Conservation (phyloP, 2,329 filamentous ascomycete genomes). For the Neofusicoccum ribis region DNA sequence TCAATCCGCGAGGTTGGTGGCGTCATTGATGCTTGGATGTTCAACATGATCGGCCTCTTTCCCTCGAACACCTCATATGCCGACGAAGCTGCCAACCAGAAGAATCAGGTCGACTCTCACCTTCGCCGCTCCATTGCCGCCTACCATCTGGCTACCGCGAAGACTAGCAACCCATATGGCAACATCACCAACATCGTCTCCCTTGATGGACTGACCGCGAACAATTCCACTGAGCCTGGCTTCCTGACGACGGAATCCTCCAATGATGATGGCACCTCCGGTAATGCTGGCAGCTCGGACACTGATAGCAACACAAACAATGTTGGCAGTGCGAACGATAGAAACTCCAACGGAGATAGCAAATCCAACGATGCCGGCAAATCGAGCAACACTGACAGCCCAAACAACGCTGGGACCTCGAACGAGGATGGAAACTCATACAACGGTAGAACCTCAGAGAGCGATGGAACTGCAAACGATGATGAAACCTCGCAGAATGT, state of each 20-base stretch:
- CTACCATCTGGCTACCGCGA: slow-evolving; percentile 11
- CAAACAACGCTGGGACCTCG: background rate
- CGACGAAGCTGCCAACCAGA: slow-evolving; percentile 15
- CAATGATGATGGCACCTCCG: background rate
- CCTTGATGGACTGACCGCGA: background rate
- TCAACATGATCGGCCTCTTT: slow-evolving; percentile 18
- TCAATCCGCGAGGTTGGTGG: slow-evolving; percentile 11
- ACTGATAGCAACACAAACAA: background rate
- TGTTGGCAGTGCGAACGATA: background rate
- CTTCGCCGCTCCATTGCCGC: slow-evolving; percentile 4
- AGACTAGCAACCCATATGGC: background rate
- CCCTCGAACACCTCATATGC: slow-evolving; percentile 11
- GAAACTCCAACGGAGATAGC: no score
- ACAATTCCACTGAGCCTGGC: background rate
- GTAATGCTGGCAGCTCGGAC: background rate
- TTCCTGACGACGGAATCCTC: background rate
- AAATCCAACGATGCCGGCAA: background rate
- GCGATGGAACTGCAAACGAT: background rate
- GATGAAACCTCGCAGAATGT: no score
- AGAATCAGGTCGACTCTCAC: slow-evolving; percentile 16
- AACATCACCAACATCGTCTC: slow-evolving; percentile 3
- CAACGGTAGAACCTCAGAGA: background rate
- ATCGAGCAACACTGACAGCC: background rate
- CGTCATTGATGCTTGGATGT: slow-evolving; percentile 16
- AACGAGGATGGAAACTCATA: background rate